Conservation (phyloP, 2,329 filamentous ascomycete species). For the Penicillium hordei region DNA sequence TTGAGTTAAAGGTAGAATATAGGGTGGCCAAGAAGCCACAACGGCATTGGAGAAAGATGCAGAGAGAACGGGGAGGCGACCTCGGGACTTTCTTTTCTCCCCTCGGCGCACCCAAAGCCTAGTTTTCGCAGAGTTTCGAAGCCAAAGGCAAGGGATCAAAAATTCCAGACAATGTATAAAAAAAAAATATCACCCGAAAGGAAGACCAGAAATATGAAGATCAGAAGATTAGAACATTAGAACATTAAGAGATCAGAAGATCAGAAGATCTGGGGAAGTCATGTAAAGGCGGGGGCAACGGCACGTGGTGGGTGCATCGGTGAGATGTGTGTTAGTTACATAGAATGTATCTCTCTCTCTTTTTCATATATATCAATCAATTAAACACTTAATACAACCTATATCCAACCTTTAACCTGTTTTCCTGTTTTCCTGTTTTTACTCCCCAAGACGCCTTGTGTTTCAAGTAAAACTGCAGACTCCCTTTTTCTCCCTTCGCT, state of each 20-base stretch:
- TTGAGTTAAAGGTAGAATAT: not conserved
- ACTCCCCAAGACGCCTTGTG: not conserved
- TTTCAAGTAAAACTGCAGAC: not conserved
- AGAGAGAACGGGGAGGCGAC: not conserved
- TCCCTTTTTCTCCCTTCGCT: not conserved
- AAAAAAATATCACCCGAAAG: not conserved
- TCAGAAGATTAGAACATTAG: not conserved
- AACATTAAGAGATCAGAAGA: not conserved
- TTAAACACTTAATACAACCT: not conserved
- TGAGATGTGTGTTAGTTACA: not conserved
- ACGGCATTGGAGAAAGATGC: constrained; percentile 3
- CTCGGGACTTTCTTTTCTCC: not conserved
- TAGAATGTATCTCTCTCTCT: not conserved
- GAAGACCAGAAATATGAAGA: not conserved
- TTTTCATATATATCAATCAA: not conserved
- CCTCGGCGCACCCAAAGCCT: constrained; percentile 1
- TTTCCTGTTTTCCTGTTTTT: not conserved
- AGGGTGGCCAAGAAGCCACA: not conserved
- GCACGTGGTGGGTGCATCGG: constrained; percentile 7
- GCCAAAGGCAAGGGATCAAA: not conserved
- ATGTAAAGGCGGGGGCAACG: constrained; percentile 8
- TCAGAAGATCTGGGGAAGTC: constrained; percentile 12
- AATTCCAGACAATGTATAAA: not conserved
- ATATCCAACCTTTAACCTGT: not conserved
- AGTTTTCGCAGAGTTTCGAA: not conserved